Base-by-base conservation (phyloP, 1,284 basidiomycete genomes). In the Leccinum holopus region DNA sequence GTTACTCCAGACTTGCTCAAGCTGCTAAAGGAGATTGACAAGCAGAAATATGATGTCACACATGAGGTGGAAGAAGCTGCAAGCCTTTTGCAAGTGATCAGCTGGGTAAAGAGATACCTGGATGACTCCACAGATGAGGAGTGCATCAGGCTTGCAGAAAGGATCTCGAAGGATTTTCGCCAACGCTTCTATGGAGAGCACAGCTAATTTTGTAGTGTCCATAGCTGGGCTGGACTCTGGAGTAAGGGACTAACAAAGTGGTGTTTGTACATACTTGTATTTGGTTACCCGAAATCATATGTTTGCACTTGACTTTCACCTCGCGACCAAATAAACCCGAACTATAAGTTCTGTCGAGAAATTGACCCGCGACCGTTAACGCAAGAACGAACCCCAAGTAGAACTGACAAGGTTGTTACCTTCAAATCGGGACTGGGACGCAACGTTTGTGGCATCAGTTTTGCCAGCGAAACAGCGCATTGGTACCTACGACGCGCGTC, bases 21-120 rank as follows among this genome's bases (percentile, higher is more conserved):
- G 1, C 5, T 75, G 0, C n/a, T 76, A n/a, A 58, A 54, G 39
- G 56, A 73, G 1, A 72, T 73, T 30, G 60, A 73, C 9, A 49
- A 59, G 9, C 9, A 63, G 5, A 75, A 70, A 49, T 56, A 75
- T 44, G 25, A 52, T 37, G 41, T 72, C 57, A 73, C 75, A 56
- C 3, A 18, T 16, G 51, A 61, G 3, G 64, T 76, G 33, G 63
- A 65, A 16, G 16, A 57, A 6, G 32, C 32, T 11, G 57, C 64
- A 57, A 30, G 28, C 4, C 64, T 73, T 30, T 35, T 52, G 21
- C 28, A 58, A 5, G 30, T 25, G 32, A 57, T 73, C 18, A 7
- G 1, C 0, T 21, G n/a, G 16, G 47, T 66, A 14, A 16, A 5
- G 0, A 39, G 12, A 5, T 65, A 61, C 11, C 44, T 47, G 57